Conservation (phyloP, 2,329 filamentous ascomycete genomes). For the Verticillium nonalfalfae region DNA sequence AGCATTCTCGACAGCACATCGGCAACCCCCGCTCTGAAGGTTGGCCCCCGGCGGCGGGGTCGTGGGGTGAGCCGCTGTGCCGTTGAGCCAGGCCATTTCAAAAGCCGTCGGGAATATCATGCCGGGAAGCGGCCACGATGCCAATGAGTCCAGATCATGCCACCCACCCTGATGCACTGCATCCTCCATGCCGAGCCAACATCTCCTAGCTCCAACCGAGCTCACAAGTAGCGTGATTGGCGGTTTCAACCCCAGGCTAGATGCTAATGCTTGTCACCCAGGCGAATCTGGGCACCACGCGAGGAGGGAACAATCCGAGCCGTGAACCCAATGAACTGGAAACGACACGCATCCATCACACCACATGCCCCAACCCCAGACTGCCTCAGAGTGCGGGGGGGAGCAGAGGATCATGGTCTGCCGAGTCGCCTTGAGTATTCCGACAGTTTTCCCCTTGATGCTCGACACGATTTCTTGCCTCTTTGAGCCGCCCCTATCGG, state of each 20-base stretch:
- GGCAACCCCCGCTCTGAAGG: neutral
- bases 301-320: neutral
- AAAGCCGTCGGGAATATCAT: neutral
- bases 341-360: neutral
- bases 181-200: neutral
- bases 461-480: neutral
- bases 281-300: neutral
- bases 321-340: neutral
- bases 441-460: neutral
- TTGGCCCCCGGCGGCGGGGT: neutral
- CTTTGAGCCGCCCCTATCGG: neutral
- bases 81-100: neutral
- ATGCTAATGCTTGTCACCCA: neutral
- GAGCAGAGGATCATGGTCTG: neutral
- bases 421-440: neutral
- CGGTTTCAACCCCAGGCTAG: neutral
- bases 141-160: neutral
- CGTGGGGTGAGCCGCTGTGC: neutral
- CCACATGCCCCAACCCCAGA: neutral
- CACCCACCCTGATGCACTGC: neutral
- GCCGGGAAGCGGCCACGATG: neutral
- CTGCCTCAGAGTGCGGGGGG: neutral
- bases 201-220: neutral
- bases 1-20: neutral
- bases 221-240: neutral